These are phyloP conservation scores for Dalbergia cultrata DNA, from an alignment of 306 rosid genomes.

Conservation along the genomic window DNA sequence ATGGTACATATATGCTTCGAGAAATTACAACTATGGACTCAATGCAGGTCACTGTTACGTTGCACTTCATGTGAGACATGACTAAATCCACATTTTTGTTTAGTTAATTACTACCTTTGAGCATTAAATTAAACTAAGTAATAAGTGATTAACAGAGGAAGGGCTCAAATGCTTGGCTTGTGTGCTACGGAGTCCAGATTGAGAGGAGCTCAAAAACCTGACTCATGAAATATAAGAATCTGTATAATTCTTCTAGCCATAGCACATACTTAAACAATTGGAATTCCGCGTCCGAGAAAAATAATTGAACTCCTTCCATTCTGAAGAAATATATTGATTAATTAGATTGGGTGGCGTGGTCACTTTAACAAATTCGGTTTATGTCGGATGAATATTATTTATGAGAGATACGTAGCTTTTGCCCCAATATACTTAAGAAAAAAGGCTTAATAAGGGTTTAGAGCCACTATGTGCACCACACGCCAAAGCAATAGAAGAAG, in stretches of 20 bases:
- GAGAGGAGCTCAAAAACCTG: not conserved
- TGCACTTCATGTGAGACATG: not conserved
- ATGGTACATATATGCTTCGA: not conserved
- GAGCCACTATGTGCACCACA: not conserved
- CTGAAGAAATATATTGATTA: not conserved
- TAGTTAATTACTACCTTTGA: not conserved
- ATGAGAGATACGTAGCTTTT: not conserved
- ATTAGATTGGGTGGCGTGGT: not conserved
- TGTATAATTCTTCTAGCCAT: not conserved
- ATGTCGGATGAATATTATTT: not conserved
- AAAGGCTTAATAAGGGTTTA: not conserved
- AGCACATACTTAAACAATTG: not conserved
- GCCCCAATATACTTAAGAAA: not conserved
- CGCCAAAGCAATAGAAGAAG: not conserved
- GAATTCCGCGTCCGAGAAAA: too few relatives aligned
- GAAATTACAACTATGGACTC: not conserved
- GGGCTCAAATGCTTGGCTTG: too few relatives aligned
- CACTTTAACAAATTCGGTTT: slow-evolving; percentile 1
- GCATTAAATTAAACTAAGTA: not conserved
- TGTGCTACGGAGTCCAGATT: not conserved
- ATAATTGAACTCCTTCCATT: not conserved
- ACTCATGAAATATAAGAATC: not conserved
- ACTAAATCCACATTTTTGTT: not conserved
- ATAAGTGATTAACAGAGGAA: not conserved
- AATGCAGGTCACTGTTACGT: not conserved